phyloP scores from a whole-genome alignment of 1,284 basidiomycete genomes.

The Trichosporon sp. region DNA sequence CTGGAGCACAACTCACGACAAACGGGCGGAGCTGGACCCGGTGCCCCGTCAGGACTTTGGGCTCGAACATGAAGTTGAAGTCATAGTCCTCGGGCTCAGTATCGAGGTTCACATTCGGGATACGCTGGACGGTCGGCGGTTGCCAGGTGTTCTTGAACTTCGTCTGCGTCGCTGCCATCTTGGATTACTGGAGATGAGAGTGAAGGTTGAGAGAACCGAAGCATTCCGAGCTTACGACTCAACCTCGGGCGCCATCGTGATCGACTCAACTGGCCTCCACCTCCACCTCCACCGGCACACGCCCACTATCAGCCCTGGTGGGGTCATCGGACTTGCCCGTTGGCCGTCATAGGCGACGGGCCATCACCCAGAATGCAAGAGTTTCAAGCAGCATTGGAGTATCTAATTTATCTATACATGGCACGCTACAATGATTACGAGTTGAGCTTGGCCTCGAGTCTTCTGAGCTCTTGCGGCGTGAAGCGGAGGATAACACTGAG shows the following conservation, averaged over 20 bases:
- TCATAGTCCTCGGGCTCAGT: constrained; percentile 52
- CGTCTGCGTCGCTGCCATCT: constrained; percentile 11
- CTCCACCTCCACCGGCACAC: not conserved
- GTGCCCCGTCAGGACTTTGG: constrained; percentile 42
- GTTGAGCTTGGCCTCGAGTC: constrained; percentile 70
- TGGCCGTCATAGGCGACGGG: not conserved
- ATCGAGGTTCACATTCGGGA: constrained; percentile 37
- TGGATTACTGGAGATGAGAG: not conserved
- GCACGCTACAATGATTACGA: constrained; percentile 30
- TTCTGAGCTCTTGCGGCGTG: constrained; percentile 86
- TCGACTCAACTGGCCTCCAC: not conserved
- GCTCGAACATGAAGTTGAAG: constrained; percentile 50
- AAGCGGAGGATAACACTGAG: constrained; percentile 87
- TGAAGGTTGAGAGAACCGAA: not conserved
- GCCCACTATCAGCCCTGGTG: not conserved
- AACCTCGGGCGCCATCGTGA: not conserved
- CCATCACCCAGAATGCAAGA: no score
- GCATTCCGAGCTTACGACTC: not conserved
- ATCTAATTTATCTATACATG: constrained; percentile 50
- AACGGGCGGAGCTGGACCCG: constrained; percentile 33
- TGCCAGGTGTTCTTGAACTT: constrained; percentile 40
- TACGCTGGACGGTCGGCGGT: constrained; percentile 25
- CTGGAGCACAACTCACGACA: constrained; percentile 19
- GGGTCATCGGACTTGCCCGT: not conserved
- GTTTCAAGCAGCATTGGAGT: not conserved